These are phyloP conservation scores for Chytriomyces sp. DNA, from an alignment of 192 early-diverging fungal species.

Conservation along the genomic window DNA sequence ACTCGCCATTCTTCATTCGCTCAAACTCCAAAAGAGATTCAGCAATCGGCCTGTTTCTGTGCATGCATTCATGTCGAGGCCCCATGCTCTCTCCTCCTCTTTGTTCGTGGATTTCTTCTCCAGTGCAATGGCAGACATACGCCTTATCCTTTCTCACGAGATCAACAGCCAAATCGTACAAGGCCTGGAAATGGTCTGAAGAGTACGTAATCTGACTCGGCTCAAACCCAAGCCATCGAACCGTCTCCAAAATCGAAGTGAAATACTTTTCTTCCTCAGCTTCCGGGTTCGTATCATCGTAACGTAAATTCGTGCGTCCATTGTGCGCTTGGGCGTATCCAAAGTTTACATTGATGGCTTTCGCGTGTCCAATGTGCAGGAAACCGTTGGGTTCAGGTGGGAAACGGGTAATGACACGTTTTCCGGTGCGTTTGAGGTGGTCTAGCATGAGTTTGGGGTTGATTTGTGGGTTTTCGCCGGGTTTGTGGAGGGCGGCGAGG, in stretches of 20 bases:
- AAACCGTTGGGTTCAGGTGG: conserved; percentile 99
- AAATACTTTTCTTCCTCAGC: conserved; percentile 98
- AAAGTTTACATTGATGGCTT: conserved; percentile 99
- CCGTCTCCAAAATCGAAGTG: conserved; percentile 87
- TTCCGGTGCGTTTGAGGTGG: conserved; percentile 89
- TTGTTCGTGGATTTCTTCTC: conserved; percentile 87
- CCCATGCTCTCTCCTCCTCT: conserved; percentile 92
- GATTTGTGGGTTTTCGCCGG: conserved; percentile 98
- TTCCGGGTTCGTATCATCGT: conserved; percentile 87
- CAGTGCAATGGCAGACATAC: conserved; percentile 95
- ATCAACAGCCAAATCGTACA: conserved; percentile 95
- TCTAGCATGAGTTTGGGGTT: conserved; percentile 85
- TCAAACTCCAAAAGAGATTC: conserved; percentile 94
- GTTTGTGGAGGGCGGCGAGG: conserved; percentile 87
- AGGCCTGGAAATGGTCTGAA: conserved; percentile 94
- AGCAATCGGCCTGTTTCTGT: conserved; percentile 88
- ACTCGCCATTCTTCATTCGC: conserved; percentile 97
- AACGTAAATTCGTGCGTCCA: conserved; percentile 90
- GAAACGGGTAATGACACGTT: conserved; percentile 95
- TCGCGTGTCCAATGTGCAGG: conserved; percentile 99
- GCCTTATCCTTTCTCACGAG: conserved; percentile 89
- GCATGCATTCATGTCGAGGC: conserved; percentile 82
- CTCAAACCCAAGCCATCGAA: conserved; percentile 95
- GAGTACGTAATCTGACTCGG: conserved; percentile 94
- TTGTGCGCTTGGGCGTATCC: conserved; percentile 91